Evolutionary conservation across 805 yeast species (phyloP), one percentile per base, ranked within the genome.

Genomic region (Suhomyces prunicola): DNA sequence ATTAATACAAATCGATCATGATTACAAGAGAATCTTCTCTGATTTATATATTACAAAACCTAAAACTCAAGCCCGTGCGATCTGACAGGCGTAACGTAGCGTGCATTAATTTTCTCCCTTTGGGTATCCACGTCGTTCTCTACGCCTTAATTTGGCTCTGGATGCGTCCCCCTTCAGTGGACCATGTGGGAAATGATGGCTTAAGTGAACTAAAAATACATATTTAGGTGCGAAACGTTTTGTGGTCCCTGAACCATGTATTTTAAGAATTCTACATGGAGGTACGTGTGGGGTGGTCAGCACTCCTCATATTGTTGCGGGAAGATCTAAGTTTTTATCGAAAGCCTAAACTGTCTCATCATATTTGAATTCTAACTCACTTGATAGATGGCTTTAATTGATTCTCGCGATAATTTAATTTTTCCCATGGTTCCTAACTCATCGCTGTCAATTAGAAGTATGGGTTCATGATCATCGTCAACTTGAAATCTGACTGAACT

Each of bases 151-250:
- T 39, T 39, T 39, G 6, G 9, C 24, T n/a, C 1, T 10, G 9
- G 42, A 39, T 17, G 27, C 46, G 31, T 42, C 31, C 46, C 31
- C 46, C 46, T 42, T 42, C 23, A 22, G 19, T 10, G 22, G 46
- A 24, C 46, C 46, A 42, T 42, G 46, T 42, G 46, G 46, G 27
- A 42, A 31, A 42, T 24, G 15, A 42, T 42, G 46, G 46, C 46
- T 42, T 42, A 42, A 22, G 17, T 22, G 13, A 9, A 22, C 46
- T 42, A 42, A 42, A 42, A 42, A 42, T 42, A 42, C 12, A 8
- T 8, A 5, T 33, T n/a, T 33, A 33, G 31, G 46, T 42, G 27
- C 46, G 31, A 42, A 42, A 42, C 19, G 3, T 39, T 39, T 39
- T 39, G 4, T 39, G 42, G 22, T 10, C 17, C 42, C 6, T 19